These are phyloP conservation scores for Schwanniomyces etchellsii DNA, from an alignment of 1,139 yeast genomes.

Conservation along the genomic window DNA sequence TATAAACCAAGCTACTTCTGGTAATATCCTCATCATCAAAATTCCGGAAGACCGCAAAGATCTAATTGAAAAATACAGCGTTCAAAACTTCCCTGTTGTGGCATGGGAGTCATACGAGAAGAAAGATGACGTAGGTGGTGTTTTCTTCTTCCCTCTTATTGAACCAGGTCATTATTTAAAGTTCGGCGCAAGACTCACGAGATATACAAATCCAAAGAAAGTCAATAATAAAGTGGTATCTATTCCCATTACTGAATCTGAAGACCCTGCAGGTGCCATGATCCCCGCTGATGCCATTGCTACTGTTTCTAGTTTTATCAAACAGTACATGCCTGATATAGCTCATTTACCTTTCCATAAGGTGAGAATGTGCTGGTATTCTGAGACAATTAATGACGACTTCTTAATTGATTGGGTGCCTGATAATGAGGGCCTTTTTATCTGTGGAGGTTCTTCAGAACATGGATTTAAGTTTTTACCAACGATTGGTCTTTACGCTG, in stretches of 20 bases:
- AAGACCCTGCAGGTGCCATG: background rate
- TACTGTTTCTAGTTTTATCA: slow-evolving; percentile 1
- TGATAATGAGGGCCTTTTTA: slow-evolving; percentile 19
- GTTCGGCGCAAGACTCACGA: background rate
- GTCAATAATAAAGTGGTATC: background rate
- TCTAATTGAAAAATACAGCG: slow-evolving; percentile 18
- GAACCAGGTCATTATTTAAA: slow-evolving; percentile 2
- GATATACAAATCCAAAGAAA: background rate
- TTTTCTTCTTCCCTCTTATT: slow-evolving; percentile 5
- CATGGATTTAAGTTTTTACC: slow-evolving; percentile 25
- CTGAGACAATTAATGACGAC: slow-evolving; percentile 32
- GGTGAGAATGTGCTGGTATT: slow-evolving; percentile 20
- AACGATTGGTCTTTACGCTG: slow-evolving; percentile 20
- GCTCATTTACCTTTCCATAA: slow-evolving; percentile 4
- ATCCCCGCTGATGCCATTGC: background rate
- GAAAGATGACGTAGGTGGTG: slow-evolving; percentile 4
- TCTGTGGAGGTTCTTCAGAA: slow-evolving; percentile 37
- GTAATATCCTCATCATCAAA: slow-evolving; percentile 21
- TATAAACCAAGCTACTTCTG: slow-evolving; percentile 27
- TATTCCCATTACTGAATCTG: background rate
- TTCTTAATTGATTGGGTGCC: slow-evolving; percentile 31
- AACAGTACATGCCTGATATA: slow-evolving; percentile 2
- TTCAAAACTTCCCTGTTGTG: slow-evolving; percentile 18
- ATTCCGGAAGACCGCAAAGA: slow-evolving; percentile 24
- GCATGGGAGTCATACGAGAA: slow-evolving; percentile 14